Conservation (phyloP, 805 yeast genomes). For the Dipodascus albidus region DNA sequence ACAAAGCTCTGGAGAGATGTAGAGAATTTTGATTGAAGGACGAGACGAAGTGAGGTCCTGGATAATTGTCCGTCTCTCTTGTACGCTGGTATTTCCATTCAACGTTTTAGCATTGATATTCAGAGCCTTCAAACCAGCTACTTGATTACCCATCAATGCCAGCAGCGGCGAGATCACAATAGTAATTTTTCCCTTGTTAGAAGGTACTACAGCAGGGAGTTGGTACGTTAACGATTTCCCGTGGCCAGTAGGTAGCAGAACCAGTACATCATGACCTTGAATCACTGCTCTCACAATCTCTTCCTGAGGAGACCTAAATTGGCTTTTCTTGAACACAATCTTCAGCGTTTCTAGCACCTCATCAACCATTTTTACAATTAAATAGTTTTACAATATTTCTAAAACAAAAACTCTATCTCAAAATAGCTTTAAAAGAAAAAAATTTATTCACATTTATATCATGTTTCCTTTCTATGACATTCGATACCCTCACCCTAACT, state of each 20-base stretch:
- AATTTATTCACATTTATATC: background rate
- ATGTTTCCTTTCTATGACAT: conserved; percentile 28
- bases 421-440: too few relatives aligned
- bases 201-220: conserved; percentile 66
- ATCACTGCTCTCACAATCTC: conserved; percentile 17
- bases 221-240: conserved; percentile 94
- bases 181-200: conserved; percentile 48
- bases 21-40: conserved; percentile 66
- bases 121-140: conserved; percentile 55
- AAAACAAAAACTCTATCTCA: background rate
- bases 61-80: conserved; percentile 52
- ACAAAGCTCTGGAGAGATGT: conserved; percentile 78
- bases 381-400: background rate
- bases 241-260: conserved; percentile 96
- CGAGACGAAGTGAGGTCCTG: conserved; percentile 55
- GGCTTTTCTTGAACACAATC: conserved; percentile 12
- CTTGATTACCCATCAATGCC: conserved; percentile 94
- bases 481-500: conserved; percentile 21
- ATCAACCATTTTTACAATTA: background rate
- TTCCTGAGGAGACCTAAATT: conserved; percentile 18
- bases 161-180: conserved; percentile 87
- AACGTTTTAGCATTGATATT: conserved; percentile 78
- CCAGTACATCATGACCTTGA: conserved; percentile 72
- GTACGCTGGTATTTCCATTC: conserved; percentile 57
- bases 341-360: conserved; percentile 6